Evolutionary conservation across 345 rosid species (phyloP), one percentile per base, ranked within the genome.

Genomic region (Rubroshorea leprosula): DNA sequence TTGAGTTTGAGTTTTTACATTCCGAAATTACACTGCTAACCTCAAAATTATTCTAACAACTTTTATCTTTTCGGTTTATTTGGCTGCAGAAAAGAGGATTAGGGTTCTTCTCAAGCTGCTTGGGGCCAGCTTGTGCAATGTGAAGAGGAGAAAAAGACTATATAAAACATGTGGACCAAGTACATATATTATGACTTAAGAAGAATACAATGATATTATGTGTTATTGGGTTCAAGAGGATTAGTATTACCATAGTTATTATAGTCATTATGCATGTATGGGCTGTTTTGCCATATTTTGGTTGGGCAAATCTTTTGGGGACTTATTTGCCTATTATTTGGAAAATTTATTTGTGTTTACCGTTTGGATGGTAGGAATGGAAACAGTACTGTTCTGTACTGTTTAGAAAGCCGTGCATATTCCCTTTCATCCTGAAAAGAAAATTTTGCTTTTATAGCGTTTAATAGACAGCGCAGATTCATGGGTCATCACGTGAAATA

Each of bases 41-140:
- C n/a, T 29, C 35, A 4, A 4, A 4, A 29, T 29, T 9, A 29
- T 4, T 29, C 35, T 4, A 29, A 29, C 9, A 29, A 29, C 4
- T 9, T 18, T 20, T 0, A 6, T 10, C 55, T 45, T 39, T 35
- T 18, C n/a, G n/a, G n/a, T n/a, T n/a, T n/a, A 19, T 1, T 54
- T 51, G 50, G 55, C 14, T 71, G 82, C 84, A 93, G 99, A 89
- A 77, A 67, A 77, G 85, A 69, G 85, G 80, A 35, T 63, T 85
- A 61, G 83, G 94, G 23, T 75, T 87, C 76, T 78, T 90, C 69
- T 62, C 91, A 38, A 80, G 91, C 79, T 93, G 99, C 78, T 72
- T 81, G 78, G 24, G 76, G 70, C 95, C 98, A 11, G 64, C 77
- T 46, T 73, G 83, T 72, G 72, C 65, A 27, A 61, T 62, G 50